Evolutionary conservation across 2,329 filamentous ascomycete genomes (phyloP), one percentile per base, ranked within the genome.

Genomic region (Phoma herbarum): DNA sequence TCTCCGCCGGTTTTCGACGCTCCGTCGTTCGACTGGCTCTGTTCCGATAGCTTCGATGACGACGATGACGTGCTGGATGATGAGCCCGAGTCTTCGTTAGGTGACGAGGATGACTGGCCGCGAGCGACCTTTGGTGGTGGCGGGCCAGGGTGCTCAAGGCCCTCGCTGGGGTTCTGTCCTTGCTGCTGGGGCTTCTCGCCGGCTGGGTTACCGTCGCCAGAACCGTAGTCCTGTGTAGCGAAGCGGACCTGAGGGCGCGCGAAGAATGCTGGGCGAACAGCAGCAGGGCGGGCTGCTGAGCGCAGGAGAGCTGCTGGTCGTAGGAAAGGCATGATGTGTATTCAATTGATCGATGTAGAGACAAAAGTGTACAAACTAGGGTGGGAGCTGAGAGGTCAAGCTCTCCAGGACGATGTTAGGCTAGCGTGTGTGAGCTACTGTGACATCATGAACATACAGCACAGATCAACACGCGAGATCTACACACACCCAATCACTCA

Each of bases 111-210:
- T 4, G 68, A 64, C 42, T 75, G 66, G 46, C 67, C 71, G 56
- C 77, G 64, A n/a, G 75, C 79, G 6, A 73, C 77, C 57, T 79
- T 77, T 4, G 80, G 79, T 10, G 79, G 72, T 57, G 78, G 68
- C 6, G 80, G 79, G 6, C 80, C 80, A 2, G 80, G 80, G 59
- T 82, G 80, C 69, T 82, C 80, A 28, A 77, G 62, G 60, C 78
- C 65, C 53, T 75, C 76, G 14, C 75, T 75, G 3, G 66, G 68
- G 61, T 76, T 78, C 41, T 75, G 61, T 63, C 78, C 78, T 61
- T 80, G 79, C 47, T 77, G 61, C 66, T 81, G 70, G 1, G 78
- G 78, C n/a, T 77, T 76, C 65, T 81, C 78, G 57, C 76, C 77
- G n/a, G 62, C 73, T 28, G 79, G 79, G 48, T 79, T 76, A 61